These are phyloP conservation scores for Sugiyamaella marilandica DNA, from an alignment of 805 yeast genomes.

Conservation along the genomic window DNA sequence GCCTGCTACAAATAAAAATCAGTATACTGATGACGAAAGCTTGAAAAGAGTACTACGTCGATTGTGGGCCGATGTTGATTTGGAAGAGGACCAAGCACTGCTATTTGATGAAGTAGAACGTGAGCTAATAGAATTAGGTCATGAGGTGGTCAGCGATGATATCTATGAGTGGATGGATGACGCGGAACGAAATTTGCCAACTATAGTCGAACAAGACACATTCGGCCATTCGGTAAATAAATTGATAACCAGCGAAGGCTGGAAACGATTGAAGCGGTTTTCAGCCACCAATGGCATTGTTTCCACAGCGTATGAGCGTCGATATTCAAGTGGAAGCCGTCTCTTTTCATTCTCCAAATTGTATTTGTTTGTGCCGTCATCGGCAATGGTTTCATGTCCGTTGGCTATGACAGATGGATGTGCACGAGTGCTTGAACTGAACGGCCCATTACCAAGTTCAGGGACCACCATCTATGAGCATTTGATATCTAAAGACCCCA, in stretches of 20 bases:
- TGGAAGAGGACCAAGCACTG: constrained; percentile 5
- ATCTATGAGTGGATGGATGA: constrained; percentile 27
- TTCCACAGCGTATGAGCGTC: constrained; percentile 28
- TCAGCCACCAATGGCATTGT: constrained; percentile 24
- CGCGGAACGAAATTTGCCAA: constrained; percentile 29
- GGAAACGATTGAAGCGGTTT: constrained; percentile 26
- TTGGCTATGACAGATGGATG: constrained; percentile 35
- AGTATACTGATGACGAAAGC: constrained; percentile 21
- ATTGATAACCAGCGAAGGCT: constrained; percentile 30
- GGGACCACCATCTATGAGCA: constrained; percentile 18
- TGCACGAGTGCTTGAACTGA: constrained; percentile 28
- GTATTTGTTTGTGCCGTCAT: constrained; percentile 28
- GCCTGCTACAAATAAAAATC: constrained; percentile 25
- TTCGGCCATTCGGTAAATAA: constrained; percentile 26
- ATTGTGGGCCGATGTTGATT: constrained; percentile 12
- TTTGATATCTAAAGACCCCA: constrained; percentile 27
- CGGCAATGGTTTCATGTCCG: constrained; percentile 31
- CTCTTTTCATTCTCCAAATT: constrained; percentile 25
- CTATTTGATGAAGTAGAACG: background rate
- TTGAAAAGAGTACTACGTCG: constrained; percentile 21
- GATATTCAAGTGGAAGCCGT: constrained; percentile 23
- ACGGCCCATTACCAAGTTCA: constrained; percentile 1
- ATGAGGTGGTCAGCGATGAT: constrained; percentile 21
- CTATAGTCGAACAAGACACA: constrained; percentile 28
- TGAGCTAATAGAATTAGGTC: constrained; percentile 25